Evolutionary conservation across 306 rosid genomes (phyloP), one percentile per base, ranked within the genome.

Genomic region (Castanea crenata): DNA sequence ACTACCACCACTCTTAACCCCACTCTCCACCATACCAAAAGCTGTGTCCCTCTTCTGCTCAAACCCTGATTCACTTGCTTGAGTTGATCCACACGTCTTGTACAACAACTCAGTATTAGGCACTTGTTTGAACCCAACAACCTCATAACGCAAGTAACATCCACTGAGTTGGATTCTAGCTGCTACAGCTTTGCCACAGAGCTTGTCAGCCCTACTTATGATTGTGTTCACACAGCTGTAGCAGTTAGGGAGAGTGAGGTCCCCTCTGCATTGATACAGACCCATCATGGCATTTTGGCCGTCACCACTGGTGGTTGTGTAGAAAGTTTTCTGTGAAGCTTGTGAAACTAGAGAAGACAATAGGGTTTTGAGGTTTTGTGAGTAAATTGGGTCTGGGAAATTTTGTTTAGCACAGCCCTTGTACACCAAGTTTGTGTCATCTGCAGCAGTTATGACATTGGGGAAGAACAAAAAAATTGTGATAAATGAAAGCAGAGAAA

Each of bases 241-340:
- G 87, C 99, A 95, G 19, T 92, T 83, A 14, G 85, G 72, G 74
- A 63, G 62, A 5, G 88, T 14, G 74, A 95, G 97, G 84, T 95
- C 99, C 0, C 98, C 99, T 56, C 99, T 83, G 88, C 99, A 95
- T 89, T 95, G 98, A 84, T 85, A 95, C n/a, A 75, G 62, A 4
- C 92, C 97, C 16, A 63, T 67, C 57, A 95, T 64, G 16, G 85
- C 77, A 74, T 31, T 83, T 57, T 63, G 83, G 67, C 84, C 88
- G 14, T 80, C 86, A 20, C 97, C 97, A 23, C 87, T 71, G 69
- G 90, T 84, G 9, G 88, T 76, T 57, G 91, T 34, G 87, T 80
- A 85, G 93, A 86, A 95, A 20, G 75, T 27, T 75, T 91, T 91
- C 9, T 92, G 90, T 0, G 75, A 72, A 1, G 98, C 85, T 41